Percentiles rank a stretch among this genome's conserved stretches.
Evolutionary conservation across 1,284 basidiomycete genomes (phyloP).

Genomic region (Puccinia triticina): DNA sequence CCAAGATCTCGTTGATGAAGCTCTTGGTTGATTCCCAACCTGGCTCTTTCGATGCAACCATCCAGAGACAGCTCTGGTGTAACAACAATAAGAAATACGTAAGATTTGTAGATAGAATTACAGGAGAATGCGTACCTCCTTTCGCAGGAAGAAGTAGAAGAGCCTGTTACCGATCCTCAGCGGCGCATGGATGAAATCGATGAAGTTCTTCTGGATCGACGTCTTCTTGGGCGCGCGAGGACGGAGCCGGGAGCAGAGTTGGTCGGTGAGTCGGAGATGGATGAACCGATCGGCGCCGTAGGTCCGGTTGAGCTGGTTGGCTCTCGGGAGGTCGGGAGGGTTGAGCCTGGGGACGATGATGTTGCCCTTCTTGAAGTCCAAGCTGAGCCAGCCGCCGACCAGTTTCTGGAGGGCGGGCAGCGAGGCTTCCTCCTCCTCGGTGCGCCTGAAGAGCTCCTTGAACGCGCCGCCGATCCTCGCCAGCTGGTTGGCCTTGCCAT

Average conservation of each 20-base stretch:
- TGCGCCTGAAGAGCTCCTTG: neutral
- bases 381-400: neutral
- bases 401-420: slow-evolving; percentile 1
- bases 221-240: neutral
- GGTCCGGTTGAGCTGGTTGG: slow-evolving; percentile 26
- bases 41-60: neutral
- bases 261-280: neutral
- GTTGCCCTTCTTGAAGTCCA: neutral
- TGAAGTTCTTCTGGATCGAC: neutral
- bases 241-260: slow-evolving; percentile 13
- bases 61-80: neutral
- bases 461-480: neutral
- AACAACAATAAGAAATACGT: no score
- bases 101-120: no score
- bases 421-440: neutral
- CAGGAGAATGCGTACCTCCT: slow-evolving; percentile 22
- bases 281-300: slow-evolving; percentile 40
- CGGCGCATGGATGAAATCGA: neutral
- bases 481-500: neutral
- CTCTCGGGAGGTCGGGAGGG: neutral
- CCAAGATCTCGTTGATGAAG: slow-evolving; percentile 35
- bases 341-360: neutral
- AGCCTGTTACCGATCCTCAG: slow-evolving; percentile 28
- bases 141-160: slow-evolving; percentile 20
- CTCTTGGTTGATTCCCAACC: slow-evolving; percentile 14